Evolutionary conservation across 192 early-diverging fungal species (phyloP).

Genomic region (Backusella macrospora): DNA sequence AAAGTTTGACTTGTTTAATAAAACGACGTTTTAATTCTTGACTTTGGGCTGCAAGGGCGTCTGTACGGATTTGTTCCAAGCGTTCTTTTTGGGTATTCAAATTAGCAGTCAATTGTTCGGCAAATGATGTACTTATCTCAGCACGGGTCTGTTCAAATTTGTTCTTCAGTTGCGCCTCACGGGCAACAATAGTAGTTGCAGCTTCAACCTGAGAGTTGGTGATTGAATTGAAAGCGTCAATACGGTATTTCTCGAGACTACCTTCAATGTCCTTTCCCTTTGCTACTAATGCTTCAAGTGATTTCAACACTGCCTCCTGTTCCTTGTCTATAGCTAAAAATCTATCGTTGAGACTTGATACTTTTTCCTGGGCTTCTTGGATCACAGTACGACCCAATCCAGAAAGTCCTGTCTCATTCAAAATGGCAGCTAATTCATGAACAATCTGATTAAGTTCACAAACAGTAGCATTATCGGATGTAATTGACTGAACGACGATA

Average conservation of each 20-base stretch:
- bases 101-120: conserved; percentile 25
- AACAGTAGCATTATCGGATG: conserved; percentile 34
- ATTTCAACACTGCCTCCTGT: conserved; percentile 23
- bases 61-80: conserved; percentile 48
- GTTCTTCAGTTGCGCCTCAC: conserved; percentile 53
- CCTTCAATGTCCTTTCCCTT: conserved; percentile 53
- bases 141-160: conserved; percentile 23
- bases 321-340: conserved; percentile 51
- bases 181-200: conserved; percentile 43
- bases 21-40: conserved; percentile 75
- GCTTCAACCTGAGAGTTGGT: conserved; percentile 47
- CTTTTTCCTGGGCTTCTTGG: conserved; percentile 56
- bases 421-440: conserved; percentile 25
- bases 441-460: conserved; percentile 34
- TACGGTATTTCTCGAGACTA: conserved; percentile 60
- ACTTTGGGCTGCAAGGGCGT: conserved; percentile 63
- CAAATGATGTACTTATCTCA: background rate
- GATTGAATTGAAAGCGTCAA: conserved; percentile 52
- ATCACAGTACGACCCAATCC: conserved; percentile 57
- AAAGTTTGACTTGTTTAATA: conserved; percentile 70
- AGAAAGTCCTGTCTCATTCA: conserved; percentile 36
- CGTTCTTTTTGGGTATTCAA: conserved; percentile 37
- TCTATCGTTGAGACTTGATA: conserved; percentile 46
- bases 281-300: conserved; percentile 35
- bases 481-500: background rate